Evolutionary conservation across 257 asterid species (phyloP).

Genomic region (Capsicum baccatum): DNA sequence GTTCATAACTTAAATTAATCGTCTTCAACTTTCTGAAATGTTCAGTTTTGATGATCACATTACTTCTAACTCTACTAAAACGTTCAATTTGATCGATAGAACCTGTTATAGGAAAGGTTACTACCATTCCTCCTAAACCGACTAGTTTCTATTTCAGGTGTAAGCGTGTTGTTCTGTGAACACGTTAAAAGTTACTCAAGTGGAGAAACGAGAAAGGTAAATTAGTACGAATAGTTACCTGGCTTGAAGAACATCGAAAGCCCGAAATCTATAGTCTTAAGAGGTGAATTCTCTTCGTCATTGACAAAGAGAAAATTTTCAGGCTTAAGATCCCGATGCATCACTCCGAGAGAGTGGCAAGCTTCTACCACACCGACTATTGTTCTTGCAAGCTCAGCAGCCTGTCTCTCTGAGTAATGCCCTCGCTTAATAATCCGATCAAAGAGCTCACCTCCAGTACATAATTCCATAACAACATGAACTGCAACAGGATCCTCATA

Average conservation of each 20-base stretch:
- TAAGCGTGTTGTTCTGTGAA: background rate
- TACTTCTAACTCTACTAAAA: background rate
- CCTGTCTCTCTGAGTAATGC: constrained; percentile 82
- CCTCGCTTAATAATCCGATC: constrained; percentile 85
- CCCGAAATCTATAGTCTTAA: constrained; percentile 88
- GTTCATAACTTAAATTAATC: background rate
- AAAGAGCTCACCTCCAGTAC: constrained; percentile 92
- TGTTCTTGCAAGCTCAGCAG: constrained; percentile 75
- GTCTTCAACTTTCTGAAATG: background rate
- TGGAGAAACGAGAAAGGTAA: background rate
- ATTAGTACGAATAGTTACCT: constrained; percentile 32
- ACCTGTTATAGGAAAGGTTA: too few relatives aligned
- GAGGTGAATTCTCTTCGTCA: constrained; percentile 75
- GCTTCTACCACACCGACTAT: constrained; percentile 78
- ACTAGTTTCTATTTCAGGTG: background rate
- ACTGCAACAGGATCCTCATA: constrained; percentile 88
- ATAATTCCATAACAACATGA: constrained; percentile 89
- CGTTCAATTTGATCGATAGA: background rate
- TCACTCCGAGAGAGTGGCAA: constrained; percentile 88
- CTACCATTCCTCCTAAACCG: too few relatives aligned
- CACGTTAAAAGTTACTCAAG: background rate
- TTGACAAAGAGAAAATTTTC: constrained; percentile 85
- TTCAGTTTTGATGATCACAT: background rate
- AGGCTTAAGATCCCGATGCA: constrained; percentile 93
- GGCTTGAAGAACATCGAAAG: constrained; percentile 85